Evolutionary conservation across 306 rosid species (phyloP), one percentile per base, ranked within the genome.

Genomic region (Vigna nakashimae): DNA sequence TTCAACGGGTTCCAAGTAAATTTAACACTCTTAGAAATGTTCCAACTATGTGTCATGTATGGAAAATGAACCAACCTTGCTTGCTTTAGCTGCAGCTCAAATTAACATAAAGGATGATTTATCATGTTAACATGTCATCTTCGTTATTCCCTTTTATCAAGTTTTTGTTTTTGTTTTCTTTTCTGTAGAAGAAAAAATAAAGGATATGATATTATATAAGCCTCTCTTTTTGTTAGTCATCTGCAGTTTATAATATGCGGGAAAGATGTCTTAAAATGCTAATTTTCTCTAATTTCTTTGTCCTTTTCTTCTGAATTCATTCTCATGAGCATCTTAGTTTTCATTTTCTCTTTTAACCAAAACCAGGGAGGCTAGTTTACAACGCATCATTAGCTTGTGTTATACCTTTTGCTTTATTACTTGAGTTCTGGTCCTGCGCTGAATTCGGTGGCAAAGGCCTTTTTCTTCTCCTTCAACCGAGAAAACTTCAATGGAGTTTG

Each of bases 391-490:
- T 80, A 12, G 8, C 46, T 26, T 73, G 17, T 43, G 45, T 20
- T 65, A 57, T 85, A 92, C 97, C 93, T 89, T 94, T 62, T 77
- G 88, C 88, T 80, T 91, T 45, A 76, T 84, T 17, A 42, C 83
- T 76, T 87, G 91, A 63, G 87, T 65, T 82, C 84, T 89, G 78
- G 82, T 66, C 82, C 84, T 86, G 81, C 79, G 88, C 59, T 69
- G 93, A 20, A 83, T 30, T 71, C 75, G 76, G 52, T 75, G 78
- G 69, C 76, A 83, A 84, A 83, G 75, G 65, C 79, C 70, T 14
- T 53, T 9, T 34, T 83, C 78, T 80, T 89, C 97, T 57, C 84
- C 93, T 74, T 80, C 87, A 79, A 78, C 71, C 2, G 91, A 85
- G 84, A 87, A 80, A 80, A 80, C 85, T 75, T 86, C 91, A 2